Percentiles rank a stretch among this genome's conserved stretches.
Evolutionary conservation across 495 filamentous ascomycete genomes (phyloP).

Genomic region (Astrothelium macrocarpum): DNA sequence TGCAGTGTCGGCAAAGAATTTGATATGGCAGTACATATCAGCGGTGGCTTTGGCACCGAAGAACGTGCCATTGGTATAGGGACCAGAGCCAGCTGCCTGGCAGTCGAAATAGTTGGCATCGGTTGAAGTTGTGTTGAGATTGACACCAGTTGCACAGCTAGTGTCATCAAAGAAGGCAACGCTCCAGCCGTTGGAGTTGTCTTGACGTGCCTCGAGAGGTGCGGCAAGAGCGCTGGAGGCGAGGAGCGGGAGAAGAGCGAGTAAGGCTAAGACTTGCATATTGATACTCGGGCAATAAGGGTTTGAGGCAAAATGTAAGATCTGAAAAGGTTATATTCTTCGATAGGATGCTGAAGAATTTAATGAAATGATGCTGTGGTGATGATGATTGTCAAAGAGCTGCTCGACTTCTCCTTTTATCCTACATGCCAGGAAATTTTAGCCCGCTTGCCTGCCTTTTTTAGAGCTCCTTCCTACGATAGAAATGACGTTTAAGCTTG

Average conservation of each 20-base stretch:
- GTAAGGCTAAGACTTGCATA: not conserved
- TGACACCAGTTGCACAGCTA: not conserved
- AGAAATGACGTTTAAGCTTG: not conserved
- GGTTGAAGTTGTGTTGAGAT: not conserved
- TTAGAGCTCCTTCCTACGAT: not conserved
- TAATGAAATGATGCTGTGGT: not conserved
- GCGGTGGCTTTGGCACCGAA: not conserved
- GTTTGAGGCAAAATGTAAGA: no score
- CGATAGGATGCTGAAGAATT: no score
- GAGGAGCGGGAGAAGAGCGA: not conserved
- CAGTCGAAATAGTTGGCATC: constrained; percentile 1
- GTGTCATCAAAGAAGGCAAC: not conserved
- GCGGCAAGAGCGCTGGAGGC: not conserved
- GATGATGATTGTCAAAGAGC: not conserved
- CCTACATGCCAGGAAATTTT: not conserved
- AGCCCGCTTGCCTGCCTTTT: not conserved
- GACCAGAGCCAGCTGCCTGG: not conserved
- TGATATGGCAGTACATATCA: not conserved
- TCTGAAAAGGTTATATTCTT: no score
- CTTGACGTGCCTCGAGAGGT: not conserved
- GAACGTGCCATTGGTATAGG: not conserved
- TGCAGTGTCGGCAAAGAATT: not conserved
- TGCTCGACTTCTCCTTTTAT: not conserved
- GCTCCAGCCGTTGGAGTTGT: not conserved
- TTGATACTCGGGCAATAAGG: no score